These are phyloP conservation scores for Blastocystis sp. DNA, from an alignment of 352 stramenopile species.

Conservation along the genomic window DNA sequence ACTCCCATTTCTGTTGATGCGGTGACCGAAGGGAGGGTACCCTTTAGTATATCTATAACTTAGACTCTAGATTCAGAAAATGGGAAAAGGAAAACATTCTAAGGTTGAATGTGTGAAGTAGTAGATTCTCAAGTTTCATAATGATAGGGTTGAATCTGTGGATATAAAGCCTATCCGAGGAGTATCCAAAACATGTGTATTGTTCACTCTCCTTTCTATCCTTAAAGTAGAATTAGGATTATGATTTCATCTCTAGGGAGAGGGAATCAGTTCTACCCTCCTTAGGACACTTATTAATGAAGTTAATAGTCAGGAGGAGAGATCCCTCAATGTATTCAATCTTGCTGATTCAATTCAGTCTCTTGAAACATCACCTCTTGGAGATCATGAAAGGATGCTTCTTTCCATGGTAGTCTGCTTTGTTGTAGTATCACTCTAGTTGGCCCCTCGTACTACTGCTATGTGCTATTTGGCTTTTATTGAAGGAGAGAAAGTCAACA, in stretches of 20 bases:
- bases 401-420: not conserved
- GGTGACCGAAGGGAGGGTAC: conserved; percentile 8
- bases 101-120: conserved; percentile 22
- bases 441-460: conserved; percentile 20
- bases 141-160: conserved; percentile 4
- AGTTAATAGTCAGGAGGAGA: conserved; percentile 5
- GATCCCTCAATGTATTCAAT: not conserved
- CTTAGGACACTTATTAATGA: not conserved
- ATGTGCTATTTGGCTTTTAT: conserved; percentile 31
- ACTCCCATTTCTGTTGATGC: conserved; percentile 33
- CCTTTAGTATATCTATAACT: not conserved
- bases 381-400: not conserved
- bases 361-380: not conserved
- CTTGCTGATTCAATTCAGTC: not conserved
- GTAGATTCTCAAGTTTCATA: not conserved
- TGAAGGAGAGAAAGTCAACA: conserved; percentile 13
- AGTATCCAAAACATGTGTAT: not conserved
- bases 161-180: not conserved
- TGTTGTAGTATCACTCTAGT: not conserved
- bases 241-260: not conserved
- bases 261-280: conserved; percentile 21
- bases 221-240: not conserved
- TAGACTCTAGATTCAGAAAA: conserved; percentile 61
- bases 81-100: conserved; percentile 45
- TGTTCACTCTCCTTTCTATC: conserved; percentile 55